These are phyloP conservation scores for Bipolaris zeicola DNA, from an alignment of 2,329 filamentous ascomycete species.

Conservation along the genomic window DNA sequence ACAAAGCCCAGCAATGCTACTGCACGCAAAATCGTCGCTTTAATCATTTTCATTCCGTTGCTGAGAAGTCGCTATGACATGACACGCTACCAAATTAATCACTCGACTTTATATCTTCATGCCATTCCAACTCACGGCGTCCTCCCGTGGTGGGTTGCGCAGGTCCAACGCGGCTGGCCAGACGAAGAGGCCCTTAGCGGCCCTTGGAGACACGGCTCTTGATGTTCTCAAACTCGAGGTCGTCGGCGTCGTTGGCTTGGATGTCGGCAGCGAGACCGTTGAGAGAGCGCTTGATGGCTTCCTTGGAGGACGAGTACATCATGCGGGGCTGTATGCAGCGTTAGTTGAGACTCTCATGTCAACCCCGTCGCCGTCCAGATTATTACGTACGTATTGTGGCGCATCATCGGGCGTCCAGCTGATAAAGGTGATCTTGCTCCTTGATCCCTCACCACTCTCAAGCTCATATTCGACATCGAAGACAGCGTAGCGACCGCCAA, in stretches of 20 bases:
- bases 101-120: slow-evolving; percentile 23
- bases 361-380: neutral
- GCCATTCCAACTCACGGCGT: slow-evolving; percentile 23
- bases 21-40: slow-evolving; percentile 15
- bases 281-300: slow-evolving; percentile 79
- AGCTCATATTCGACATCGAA: slow-evolving; percentile 83
- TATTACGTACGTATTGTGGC: slow-evolving; percentile 68
- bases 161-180: slow-evolving; percentile 21
- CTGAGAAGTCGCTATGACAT: slow-evolving; percentile 9
- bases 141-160: slow-evolving; percentile 25
- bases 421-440: slow-evolving; percentile 58
- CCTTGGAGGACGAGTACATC: slow-evolving; percentile 89
- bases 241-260: slow-evolving; percentile 82
- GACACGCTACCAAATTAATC: slow-evolving; percentile 16
- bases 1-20: slow-evolving; percentile 2
- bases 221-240: slow-evolving; percentile 78
- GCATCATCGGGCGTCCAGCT: slow-evolving; percentile 65
- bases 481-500: slow-evolving; percentile 79
- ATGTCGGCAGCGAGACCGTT: slow-evolving; percentile 76
- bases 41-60: slow-evolving; percentile 18
- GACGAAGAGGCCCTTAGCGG: slow-evolving; percentile 46
- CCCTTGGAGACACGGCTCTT: slow-evolving; percentile 60
- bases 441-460: slow-evolving; percentile 72
- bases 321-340: slow-evolving; percentile 72
- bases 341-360: slow-evolving; percentile 14